These are phyloP conservation scores for Ceratobasidium sp. DNA, from an alignment of 1,284 basidiomycete species.

Conservation along the genomic window DNA sequence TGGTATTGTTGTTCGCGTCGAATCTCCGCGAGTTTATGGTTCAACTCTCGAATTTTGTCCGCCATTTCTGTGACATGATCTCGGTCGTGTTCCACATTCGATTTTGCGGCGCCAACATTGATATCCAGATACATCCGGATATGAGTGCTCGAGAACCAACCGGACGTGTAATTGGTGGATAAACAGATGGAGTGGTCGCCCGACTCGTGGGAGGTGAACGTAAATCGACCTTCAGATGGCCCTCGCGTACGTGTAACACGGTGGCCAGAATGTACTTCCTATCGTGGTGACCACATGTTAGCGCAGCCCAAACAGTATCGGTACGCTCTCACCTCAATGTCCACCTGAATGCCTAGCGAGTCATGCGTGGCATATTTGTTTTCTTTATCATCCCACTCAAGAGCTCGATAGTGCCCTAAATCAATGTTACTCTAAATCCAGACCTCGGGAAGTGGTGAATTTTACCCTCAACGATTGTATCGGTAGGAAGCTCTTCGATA, in stretches of 20 bases:
- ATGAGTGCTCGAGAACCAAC: constrained; percentile 86
- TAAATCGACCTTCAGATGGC: constrained; percentile 89
- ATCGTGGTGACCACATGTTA: constrained; percentile 38
- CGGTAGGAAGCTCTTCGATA: constrained; percentile 94
- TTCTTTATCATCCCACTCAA: constrained; percentile 83
- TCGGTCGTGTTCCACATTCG: constrained; percentile 81
- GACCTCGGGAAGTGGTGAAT: constrained; percentile 14
- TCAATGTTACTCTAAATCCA: constrained; percentile 7
- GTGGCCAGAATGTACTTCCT: constrained; percentile 81
- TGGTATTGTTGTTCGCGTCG: constrained; percentile 97
- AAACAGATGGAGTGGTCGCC: constrained; percentile 98
- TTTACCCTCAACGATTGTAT: constrained; percentile 94
- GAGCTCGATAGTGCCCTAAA: constrained; percentile 87
- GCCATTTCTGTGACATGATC: constrained; percentile 88
- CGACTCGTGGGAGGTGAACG: constrained; percentile 95
- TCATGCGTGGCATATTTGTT: constrained; percentile 77
- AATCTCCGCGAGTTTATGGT: constrained; percentile 90
- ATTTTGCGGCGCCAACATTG: constrained; percentile 84
- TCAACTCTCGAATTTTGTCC: constrained; percentile 86
- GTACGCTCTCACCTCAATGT: constrained; percentile 73
- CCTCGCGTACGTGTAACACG: constrained; percentile 87
- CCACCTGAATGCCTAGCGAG: constrained; percentile 85
- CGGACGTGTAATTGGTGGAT: constrained; percentile 81
- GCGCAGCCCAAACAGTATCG: constrained; percentile 24
- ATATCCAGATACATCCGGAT: constrained; percentile 96